Conservation (phyloP, 148 eudicot genomes). For the Pouteria glomerata region DNA sequence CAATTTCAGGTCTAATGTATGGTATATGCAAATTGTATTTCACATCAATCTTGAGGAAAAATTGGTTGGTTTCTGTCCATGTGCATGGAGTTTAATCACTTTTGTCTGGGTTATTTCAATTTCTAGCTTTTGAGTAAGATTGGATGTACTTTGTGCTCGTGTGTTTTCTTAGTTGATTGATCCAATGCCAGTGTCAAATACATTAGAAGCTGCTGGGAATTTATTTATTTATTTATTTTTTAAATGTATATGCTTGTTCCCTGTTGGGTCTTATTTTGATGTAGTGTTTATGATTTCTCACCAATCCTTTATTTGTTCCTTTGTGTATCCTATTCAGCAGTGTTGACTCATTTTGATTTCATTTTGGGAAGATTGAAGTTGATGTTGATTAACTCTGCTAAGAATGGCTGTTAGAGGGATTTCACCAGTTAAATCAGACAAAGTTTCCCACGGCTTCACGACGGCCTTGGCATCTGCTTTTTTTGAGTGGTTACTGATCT, state of each 20-base stretch:
- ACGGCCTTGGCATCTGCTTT: constrained; percentile 52
- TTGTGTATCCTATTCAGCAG: background rate
- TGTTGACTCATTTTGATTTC: constrained; percentile 6
- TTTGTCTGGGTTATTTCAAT: too few species aligned
- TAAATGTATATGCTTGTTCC: background rate
- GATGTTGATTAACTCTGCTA: constrained; percentile 12
- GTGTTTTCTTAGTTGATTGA: background rate
- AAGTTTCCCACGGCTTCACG: constrained; percentile 19
- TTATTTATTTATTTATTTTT: background rate
- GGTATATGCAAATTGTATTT: too few species aligned
- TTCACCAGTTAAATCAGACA: constrained; percentile 26
- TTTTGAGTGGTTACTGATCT: constrained; percentile 75
- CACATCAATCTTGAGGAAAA: too few species aligned
- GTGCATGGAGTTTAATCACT: too few species aligned
- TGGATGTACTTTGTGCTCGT: background rate
- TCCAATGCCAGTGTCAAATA: background rate
- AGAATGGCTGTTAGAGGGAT: constrained; percentile 40
- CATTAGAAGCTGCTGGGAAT: background rate
- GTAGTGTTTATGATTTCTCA: background rate
- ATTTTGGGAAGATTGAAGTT: constrained; percentile 5
- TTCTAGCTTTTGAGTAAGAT: too few species aligned
- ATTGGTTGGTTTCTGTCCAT: too few species aligned
- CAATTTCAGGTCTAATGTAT: too few species aligned
- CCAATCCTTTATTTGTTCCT: background rate
- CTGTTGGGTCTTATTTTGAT: background rate